phyloP scores from a whole-genome alignment of 257 asterid genomes.

The Agastache rugosa region DNA sequence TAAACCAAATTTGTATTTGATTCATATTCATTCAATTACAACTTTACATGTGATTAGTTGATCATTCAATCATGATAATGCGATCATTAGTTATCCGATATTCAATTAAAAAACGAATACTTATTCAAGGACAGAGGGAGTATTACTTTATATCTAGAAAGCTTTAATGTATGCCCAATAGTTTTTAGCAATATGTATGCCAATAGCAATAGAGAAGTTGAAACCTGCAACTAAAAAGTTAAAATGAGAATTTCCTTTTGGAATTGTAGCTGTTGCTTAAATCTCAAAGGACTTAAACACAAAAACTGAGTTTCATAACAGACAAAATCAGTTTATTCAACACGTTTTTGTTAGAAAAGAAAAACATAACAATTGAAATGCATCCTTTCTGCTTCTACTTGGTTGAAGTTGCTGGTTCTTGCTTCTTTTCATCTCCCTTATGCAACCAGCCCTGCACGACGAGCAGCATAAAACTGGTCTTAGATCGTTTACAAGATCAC shows the following conservation, averaged over 20 bases:
- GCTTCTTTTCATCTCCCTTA: constrained; percentile 51
- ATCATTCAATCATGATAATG: no score
- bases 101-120: no score
- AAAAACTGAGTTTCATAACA: background rate
- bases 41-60: background rate
- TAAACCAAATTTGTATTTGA: background rate
- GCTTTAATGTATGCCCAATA: no score
- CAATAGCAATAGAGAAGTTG: no score
- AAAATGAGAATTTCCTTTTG: background rate
- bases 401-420: constrained; percentile 45
- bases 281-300: background rate
- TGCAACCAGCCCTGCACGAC: constrained; percentile 56
- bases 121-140: no score
- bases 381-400: constrained; percentile 42
- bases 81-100: no score
- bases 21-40: background rate
- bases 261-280: background rate
- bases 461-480: constrained; percentile 2
- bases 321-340: constrained; percentile 37
- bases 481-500: background rate
- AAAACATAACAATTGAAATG: background rate
- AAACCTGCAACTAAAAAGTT: no score
- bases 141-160: no score
- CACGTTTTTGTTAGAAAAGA: constrained; percentile 25
- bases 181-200: no score